Conservation (phyloP, 1,284 basidiomycete genomes). For the Cutaneotrichosporon cyanovorans region DNA sequence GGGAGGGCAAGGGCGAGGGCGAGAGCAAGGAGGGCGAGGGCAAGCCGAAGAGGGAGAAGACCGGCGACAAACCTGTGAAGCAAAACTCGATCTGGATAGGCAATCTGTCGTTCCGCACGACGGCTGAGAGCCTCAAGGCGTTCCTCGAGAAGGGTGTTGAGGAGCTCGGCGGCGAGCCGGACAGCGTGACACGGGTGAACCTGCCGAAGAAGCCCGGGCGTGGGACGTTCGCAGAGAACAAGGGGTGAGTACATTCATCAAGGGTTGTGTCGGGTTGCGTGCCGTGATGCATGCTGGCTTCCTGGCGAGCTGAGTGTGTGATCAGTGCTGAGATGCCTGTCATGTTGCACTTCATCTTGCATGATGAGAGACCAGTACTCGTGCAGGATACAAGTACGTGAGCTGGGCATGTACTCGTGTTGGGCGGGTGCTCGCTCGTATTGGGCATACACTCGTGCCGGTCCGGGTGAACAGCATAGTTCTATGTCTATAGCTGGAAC, state of each 20-base stretch:
- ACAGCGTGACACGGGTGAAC: slow-evolving; percentile 50
- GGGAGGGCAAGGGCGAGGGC: neutral
- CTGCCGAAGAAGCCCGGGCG: slow-evolving; percentile 47
- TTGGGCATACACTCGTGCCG: no score
- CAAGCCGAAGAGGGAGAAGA: slow-evolving; percentile 54
- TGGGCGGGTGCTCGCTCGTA: no score
- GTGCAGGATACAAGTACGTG: no score
- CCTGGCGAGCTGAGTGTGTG: no score
- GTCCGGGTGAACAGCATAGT: no score
- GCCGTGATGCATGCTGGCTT: no score
- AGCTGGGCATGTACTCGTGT: no score
- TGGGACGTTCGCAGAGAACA: slow-evolving; percentile 48
- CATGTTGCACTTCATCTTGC: no score
- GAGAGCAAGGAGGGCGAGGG: slow-evolving; percentile 6
- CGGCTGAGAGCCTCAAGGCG: slow-evolving; percentile 57
- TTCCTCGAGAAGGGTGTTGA: slow-evolving; percentile 64
- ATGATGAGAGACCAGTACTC: no score
- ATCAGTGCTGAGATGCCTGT: no score
- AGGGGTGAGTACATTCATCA: slow-evolving; percentile 44
- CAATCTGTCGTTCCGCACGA: slow-evolving; percentile 88
- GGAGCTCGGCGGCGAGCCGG: slow-evolving; percentile 30
- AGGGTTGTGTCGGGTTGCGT: no score
- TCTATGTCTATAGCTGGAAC: no score
- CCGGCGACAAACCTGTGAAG: slow-evolving; percentile 55
- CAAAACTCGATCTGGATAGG: slow-evolving; percentile 78